Evolutionary conservation across 1,284 basidiomycete species (phyloP), one percentile per base, ranked within the genome.

Genomic region (Peniophora sp.): DNA sequence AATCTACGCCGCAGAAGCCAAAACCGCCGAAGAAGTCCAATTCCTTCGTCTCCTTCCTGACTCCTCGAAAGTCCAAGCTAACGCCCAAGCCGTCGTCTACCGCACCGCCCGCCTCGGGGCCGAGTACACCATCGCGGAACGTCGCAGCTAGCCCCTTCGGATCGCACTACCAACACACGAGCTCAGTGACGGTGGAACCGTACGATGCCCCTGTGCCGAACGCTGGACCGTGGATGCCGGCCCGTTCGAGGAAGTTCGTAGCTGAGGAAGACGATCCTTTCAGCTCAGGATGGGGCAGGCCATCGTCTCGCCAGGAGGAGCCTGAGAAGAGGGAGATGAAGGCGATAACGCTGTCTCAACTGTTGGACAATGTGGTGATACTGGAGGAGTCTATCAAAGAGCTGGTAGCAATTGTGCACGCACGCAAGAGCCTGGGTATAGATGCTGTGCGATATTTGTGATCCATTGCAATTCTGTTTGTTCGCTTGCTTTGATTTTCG

Each of bases 381-480:
- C 67, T 99, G 54, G 95, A 99, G 68, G 96, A 99, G 68, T 87
- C 88, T 53, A 86, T 98, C 60, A 97, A 98, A 71, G 96, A 99
- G 67, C 69, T 97, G 47, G 83, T 87, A 24, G 91, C 91, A 18
- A 85, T 96, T 52, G 80, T 97, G 51, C 86, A 89, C 67, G 91
- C 89, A 20, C 74, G 95, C 55, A 74, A 91, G 58, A 87, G 85
- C 64, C 69, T 95, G 54, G 94, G 94, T 0, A 87, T 97, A 56
- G 94, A 97, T 70, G 77, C 80, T 24, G 67, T 91, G 55, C 78
- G 85, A 58, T 90, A 88, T 62, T 60, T 90, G 61, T 90, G 18
- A 20, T 49, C 17, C 22, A 23, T 49, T 23, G 18, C 23, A 22
- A 39, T n/a, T 15, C 12, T 10, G 37, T 18, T 8, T 41, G 37